phyloP scores from a whole-genome alignment of 345 rosid genomes.

The Sapria himalayana region DNA sequence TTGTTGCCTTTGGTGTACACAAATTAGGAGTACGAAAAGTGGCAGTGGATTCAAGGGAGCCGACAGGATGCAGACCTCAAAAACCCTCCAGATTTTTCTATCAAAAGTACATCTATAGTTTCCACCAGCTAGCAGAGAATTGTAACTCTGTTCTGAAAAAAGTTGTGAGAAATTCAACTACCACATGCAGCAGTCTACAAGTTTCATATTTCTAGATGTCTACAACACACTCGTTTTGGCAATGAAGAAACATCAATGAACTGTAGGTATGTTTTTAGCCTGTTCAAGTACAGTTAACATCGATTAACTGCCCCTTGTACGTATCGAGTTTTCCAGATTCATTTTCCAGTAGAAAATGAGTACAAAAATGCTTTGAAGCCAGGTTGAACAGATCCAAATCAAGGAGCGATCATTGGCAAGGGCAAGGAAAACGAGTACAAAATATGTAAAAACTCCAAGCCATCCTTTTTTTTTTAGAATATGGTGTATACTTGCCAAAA shows the following conservation, averaged over 20 bases:
- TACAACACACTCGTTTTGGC: constrained; percentile 10
- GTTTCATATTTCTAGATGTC: constrained; percentile 12
- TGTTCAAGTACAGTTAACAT: no score
- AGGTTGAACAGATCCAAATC: constrained; percentile 17
- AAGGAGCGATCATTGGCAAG: constrained; percentile 9
- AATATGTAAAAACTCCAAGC: constrained; percentile 18
- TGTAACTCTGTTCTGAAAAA: constrained; percentile 12
- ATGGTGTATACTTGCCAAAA: constrained; percentile 21
- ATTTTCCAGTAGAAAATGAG: no score
- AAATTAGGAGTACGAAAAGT: constrained; percentile 12
- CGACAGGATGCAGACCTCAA: constrained; percentile 17
- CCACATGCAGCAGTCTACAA: constrained; percentile 1
- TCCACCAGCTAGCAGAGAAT: constrained; percentile 3
- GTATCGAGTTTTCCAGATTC: no score
- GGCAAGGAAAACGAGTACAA: constrained; percentile 16
- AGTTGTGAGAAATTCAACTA: constrained; percentile 9
- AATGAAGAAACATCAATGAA: constrained; percentile 1
- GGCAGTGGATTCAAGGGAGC: constrained; percentile 8
- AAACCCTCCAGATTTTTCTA: constrained; percentile 4
- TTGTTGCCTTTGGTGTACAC: no score
- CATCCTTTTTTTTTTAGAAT: constrained; percentile 31
- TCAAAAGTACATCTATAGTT: constrained; percentile 7
- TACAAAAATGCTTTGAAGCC: constrained; percentile 14
- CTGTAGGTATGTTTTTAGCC: no score
- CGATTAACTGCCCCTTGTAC: no score